Base-by-base conservation (phyloP, 768 basidiomycete species). In the Dendrothele bispora region DNA sequence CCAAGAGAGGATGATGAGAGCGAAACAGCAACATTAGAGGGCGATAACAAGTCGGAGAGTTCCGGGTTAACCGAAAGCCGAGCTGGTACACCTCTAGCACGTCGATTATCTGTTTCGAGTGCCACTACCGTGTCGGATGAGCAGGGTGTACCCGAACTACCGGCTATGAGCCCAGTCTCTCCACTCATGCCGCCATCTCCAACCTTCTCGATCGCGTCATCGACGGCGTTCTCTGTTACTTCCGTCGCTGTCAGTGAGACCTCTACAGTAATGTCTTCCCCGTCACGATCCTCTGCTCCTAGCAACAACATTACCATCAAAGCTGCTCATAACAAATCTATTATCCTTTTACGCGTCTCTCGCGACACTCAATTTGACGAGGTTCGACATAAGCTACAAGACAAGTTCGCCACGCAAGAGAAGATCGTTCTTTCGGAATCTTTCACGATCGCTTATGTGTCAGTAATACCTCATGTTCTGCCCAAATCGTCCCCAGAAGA, bases 331-430 rank as follows among this genome's bases (percentile, higher is more conserved):
- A 75, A 80, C 55, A 75, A 81, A 52, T 69, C 75, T 22, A 83
- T 86, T 51, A 73, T 90, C 56, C 65, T 86, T 50, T 72, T 90
- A 42, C 82, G 84, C 36, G 64, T 76, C 7, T 63, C 77, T 11
- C 72, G 72, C 51, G 65, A 70, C 34, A 69, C 71, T 49, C 36
- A 73, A n/a, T 75, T 82, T 46, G 55, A 62, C 15, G 80, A 82
- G 37, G 56, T 89, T 14, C 82, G 83, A 49, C 66, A 67, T 43
- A 75, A 77, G 39, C 67, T 91, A 21, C 76, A 77, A 51, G 78
- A 83, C 46, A 88, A 88, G 56, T 83, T 90, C 58, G 72, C 77
- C n/a, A 70, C 73, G 20, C 78, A 82, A 55, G 84, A 83, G 61
- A 75, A 74, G 39, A 54, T 82, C 35, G 68, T 73, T 11, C 75